Conservation (phyloP, 495 filamentous ascomycete species). For the Terfezia claveryi region DNA sequence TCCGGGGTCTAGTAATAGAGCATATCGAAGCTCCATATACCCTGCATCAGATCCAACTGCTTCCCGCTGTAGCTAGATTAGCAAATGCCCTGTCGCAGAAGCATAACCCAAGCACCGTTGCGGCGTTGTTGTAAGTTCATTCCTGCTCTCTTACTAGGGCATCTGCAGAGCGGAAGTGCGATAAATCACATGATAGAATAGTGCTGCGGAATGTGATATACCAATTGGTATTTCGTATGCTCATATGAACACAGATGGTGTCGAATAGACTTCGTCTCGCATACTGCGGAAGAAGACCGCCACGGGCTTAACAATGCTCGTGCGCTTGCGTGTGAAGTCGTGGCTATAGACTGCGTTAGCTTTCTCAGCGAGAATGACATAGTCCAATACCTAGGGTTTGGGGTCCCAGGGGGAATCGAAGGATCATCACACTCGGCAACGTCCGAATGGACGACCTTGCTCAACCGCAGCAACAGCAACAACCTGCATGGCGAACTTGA, state of each 20-base stretch:
- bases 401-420: conserved; percentile 28
- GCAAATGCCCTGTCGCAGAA: background rate
- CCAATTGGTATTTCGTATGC: background rate
- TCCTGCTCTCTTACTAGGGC: too few relatives aligned
- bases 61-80: background rate
- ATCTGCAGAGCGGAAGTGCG: too few relatives aligned
- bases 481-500: conserved; percentile 9
- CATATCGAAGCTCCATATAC: conserved; percentile 17
- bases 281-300: conserved; percentile 28
- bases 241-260: conserved; percentile 1
- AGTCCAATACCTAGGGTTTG: conserved; percentile 64
- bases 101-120: conserved; percentile 17
- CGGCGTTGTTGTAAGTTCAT: conserved; percentile 15
- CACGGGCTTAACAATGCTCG: conserved; percentile 52
- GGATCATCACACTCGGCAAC: conserved; percentile 1
- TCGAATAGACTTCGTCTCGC: conserved; percentile 16
- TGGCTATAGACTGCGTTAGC: conserved; percentile 72
- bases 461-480: background rate
- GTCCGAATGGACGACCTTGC: conserved; percentile 1
- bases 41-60: background rate
- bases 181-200: background rate
- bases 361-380: conserved; percentile 58
- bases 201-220: conserved; percentile 4
- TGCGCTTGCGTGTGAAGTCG: conserved; percentile 71
- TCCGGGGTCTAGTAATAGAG: conserved; percentile 4